Conservation (phyloP, 2,329 filamentous ascomycete species). For the Pseudogymnoascus sp. region DNA sequence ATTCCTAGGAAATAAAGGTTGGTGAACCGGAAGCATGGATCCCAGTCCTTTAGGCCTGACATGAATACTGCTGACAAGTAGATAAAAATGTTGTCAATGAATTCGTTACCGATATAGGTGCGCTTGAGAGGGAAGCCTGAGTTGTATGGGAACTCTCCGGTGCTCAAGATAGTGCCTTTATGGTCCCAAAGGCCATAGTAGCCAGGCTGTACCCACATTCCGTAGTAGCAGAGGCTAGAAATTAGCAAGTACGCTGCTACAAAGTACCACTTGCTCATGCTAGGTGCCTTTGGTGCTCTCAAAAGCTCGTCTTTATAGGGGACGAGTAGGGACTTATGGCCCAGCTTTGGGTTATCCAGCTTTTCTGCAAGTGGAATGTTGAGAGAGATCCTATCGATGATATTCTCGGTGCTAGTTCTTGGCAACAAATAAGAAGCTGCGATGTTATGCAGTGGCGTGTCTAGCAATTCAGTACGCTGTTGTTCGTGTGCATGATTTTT, state of each 20-base stretch:
- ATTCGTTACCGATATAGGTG: background rate
- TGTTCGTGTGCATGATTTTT: constrained; percentile 1
- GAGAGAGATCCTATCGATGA: constrained; percentile 13
- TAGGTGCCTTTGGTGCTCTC: background rate
- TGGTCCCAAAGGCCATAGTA: background rate
- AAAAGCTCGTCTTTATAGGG: background rate
- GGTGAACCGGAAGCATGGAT: background rate
- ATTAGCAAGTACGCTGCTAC: background rate
- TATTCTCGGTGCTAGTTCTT: constrained; percentile 9
- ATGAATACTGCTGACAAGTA: constrained; percentile 6
- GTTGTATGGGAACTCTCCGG: constrained; percentile 5
- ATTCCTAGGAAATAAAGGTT: background rate
- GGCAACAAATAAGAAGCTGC: background rate
- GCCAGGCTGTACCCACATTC: background rate
- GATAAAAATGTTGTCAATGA: constrained; percentile 2
- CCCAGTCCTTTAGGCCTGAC: constrained; percentile 3
- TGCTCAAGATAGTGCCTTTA: background rate
- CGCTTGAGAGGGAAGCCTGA: background rate
- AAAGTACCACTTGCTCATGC: background rate
- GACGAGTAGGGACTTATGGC: background rate
- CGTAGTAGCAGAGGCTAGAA: background rate
- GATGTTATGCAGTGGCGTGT: background rate
- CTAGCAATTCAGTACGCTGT: background rate
- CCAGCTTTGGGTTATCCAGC: constrained; percentile 9
- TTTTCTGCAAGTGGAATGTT: constrained; percentile 14